Conservation (phyloP, 129 eudicot genomes). For the Mikania micrantha region DNA sequence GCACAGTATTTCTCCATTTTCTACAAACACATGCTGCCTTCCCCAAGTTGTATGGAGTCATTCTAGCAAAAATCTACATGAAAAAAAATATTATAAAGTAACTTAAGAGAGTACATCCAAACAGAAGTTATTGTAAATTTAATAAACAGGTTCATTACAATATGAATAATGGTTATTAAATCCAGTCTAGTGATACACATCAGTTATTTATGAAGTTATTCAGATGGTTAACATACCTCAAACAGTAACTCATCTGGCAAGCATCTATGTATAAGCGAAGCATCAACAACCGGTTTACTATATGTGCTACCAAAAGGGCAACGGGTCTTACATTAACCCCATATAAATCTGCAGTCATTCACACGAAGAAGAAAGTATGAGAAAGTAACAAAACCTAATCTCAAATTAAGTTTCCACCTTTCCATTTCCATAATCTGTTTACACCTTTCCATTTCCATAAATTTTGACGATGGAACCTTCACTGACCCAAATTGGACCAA, state of each 20-base stretch:
- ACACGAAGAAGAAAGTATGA: constrained; percentile 4
- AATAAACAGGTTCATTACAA: neutral
- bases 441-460: neutral
- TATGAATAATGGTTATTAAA: neutral
- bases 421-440: neutral
- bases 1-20: constrained; percentile 87
- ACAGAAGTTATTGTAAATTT: neutral
- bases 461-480: neutral
- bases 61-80: constrained; percentile 74
- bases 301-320: constrained; percentile 71
- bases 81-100: neutral
- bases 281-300: constrained; percentile 50
- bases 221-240: constrained; percentile 49
- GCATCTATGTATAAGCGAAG: constrained; percentile 61
- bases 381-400: neutral
- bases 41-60: constrained; percentile 81
- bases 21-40: constrained; percentile 96
- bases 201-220: neutral
- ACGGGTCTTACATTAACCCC: constrained; percentile 85
- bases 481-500: neutral
- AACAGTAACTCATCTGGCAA: constrained; percentile 89
- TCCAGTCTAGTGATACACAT: neutral
- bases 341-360: constrained; percentile 59
- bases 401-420: neutral
- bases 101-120: neutral